Evolutionary conservation across 441 rosid genomes (phyloP).

Genomic region (Erysimum cheiri): DNA sequence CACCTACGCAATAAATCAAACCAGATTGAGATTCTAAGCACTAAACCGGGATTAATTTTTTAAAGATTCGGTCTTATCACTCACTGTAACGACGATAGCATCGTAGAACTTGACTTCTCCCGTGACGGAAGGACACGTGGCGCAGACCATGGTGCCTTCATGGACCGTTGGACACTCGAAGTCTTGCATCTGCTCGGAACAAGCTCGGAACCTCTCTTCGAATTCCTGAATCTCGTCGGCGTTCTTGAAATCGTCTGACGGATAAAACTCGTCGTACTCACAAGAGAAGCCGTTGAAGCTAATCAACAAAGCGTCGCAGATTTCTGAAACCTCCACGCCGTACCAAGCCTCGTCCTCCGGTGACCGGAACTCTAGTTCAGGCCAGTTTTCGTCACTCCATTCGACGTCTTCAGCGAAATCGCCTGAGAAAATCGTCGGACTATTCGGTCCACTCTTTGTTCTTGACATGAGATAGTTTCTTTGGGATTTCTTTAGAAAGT

Average conservation of each 20-base stretch:
- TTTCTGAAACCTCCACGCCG: conserved; percentile 18
- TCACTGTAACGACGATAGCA: conserved; percentile 34
- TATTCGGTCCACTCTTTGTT: not conserved
- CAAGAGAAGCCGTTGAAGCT: conserved; percentile 35
- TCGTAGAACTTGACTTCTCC: conserved; percentile 44
- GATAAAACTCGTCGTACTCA: conserved; percentile 33
- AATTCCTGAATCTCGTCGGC: conserved; percentile 26
- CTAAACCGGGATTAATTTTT: not conserved
- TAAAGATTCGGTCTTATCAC: not conserved
- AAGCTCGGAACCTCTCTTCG: conserved; percentile 36
- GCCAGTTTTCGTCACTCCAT: conserved; percentile 7
- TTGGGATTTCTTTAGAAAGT: not conserved
- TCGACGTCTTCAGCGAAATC: conserved; percentile 29
- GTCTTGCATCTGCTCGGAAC: conserved; percentile 43
- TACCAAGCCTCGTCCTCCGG: conserved; percentile 45
- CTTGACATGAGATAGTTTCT: not conserved
- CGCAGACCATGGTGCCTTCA: conserved; percentile 38
- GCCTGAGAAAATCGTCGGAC: not conserved
- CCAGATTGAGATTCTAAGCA: not conserved
- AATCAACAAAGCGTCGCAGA: conserved; percentile 30
- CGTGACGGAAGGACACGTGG: conserved; percentile 35
- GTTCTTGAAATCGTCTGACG: conserved; percentile 33
- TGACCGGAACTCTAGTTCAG: conserved; percentile 39
- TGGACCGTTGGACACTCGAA: not conserved
- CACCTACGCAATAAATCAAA: conserved; percentile 6